These are phyloP conservation scores for Chaetomiaceae sp. DNA, from an alignment of 2,329 filamentous ascomycete species.

Conservation along the genomic window DNA sequence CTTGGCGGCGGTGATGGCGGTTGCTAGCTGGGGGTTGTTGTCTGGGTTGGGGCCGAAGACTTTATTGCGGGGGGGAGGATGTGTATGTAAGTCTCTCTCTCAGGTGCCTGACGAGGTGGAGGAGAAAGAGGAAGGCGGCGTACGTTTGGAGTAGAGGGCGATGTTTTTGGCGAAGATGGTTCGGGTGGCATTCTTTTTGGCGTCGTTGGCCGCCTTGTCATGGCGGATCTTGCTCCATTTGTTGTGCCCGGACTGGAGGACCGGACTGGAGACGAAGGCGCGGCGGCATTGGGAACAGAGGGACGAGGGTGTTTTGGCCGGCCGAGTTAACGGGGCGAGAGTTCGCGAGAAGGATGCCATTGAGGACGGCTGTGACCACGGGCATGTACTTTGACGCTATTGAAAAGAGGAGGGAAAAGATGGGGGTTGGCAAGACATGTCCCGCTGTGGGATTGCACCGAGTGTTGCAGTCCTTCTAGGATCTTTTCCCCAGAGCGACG, in stretches of 20 bases:
- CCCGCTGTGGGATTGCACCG: no score
- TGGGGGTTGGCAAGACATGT: neutral
- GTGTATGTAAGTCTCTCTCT: constrained; percentile 16
- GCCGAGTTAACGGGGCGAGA: constrained; percentile 15
- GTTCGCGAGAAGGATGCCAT: constrained; percentile 21
- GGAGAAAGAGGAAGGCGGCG: constrained; percentile 25
- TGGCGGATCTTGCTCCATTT: constrained; percentile 97
- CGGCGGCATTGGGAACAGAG: constrained; percentile 47
- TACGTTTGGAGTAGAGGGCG: constrained; percentile 68
- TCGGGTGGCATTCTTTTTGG: constrained; percentile 69
- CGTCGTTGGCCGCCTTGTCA: constrained; percentile 84
- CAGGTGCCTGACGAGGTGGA: constrained; percentile 4
- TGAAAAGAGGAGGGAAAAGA: neutral
- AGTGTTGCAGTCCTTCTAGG: no score
- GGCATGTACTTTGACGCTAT: no score
- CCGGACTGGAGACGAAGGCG: constrained; percentile 42
- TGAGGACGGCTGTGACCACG: no score
- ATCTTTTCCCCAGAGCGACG: no score
- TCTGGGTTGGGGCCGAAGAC: constrained; percentile 71
- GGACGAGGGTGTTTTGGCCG: constrained; percentile 12
- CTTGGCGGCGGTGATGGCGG: constrained; percentile 71
- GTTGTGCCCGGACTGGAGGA: constrained; percentile 66
- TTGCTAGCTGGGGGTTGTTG: constrained; percentile 70
- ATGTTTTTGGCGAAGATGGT: constrained; percentile 67
- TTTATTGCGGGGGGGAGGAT: constrained; percentile 30